Percentiles rank a stretch among this genome's conserved stretches.
Conservation (phyloP, 495 filamentous ascomycete species). For the Copromyces sp. region DNA sequence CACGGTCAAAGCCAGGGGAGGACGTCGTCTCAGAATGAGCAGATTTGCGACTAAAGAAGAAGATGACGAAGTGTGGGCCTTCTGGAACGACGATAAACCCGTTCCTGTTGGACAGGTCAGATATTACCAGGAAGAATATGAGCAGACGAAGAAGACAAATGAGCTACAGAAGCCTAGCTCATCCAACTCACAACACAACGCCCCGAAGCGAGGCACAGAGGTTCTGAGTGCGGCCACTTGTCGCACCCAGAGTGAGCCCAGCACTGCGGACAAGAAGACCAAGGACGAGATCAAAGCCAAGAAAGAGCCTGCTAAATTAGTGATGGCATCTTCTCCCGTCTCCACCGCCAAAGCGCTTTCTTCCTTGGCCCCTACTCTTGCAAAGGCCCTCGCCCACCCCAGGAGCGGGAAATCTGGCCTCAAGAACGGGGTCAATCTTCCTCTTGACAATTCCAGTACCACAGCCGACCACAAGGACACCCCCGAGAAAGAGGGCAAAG, state of each 20-base stretch:
- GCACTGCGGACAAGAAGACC: background rate
- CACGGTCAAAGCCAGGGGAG: background rate
- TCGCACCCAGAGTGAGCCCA: background rate
- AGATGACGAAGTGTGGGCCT: background rate
- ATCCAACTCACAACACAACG: too few species aligned
- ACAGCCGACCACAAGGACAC: slow-evolving; percentile 57
- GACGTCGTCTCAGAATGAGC: background rate
- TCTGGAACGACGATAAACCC: background rate
- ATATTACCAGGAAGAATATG: background rate
- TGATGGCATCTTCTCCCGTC: background rate
- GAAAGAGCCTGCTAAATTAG: background rate
- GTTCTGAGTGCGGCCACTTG: background rate
- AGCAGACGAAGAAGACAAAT: background rate
- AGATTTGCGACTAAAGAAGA: background rate
- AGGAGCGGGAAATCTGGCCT: slow-evolving; percentile 74
- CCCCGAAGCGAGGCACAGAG: background rate
- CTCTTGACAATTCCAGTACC: slow-evolving; percentile 38
- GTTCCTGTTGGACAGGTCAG: background rate
- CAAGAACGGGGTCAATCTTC: slow-evolving; percentile 86
- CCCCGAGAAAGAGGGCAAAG: background rate
- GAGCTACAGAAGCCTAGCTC: too few species aligned
- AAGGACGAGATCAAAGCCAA: background rate
- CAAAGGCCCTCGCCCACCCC: slow-evolving; percentile 56
- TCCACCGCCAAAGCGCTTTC: background rate
- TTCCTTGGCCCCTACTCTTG: background rate